phyloP scores from a whole-genome alignment of 2,329 filamentous ascomycete genomes.

The Colletotrichum sp. region DNA sequence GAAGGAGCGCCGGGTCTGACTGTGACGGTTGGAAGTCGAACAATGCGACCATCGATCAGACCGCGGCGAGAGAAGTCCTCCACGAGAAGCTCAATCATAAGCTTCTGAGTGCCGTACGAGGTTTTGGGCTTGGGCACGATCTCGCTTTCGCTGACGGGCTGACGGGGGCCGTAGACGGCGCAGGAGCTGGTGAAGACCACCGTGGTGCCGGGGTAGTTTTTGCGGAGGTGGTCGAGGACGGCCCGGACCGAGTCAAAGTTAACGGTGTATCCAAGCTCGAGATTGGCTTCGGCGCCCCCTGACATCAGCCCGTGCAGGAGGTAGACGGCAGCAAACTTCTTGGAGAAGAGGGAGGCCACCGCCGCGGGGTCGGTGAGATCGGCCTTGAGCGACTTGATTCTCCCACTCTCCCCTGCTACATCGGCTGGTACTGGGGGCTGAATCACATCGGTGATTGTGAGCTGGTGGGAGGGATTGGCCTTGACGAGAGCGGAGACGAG shows the following conservation, averaged over 20 bases:
- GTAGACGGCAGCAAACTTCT: conserved; percentile 52
- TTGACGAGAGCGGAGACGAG: conserved; percentile 61
- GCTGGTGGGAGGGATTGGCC: conserved; percentile 36
- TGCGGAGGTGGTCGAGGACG: conserved; percentile 58
- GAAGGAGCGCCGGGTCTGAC: conserved; percentile 66
- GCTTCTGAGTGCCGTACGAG: conserved; percentile 66
- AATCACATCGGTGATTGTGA: conserved; percentile 63
- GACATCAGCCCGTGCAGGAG: conserved; percentile 71
- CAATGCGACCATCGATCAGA: conserved; percentile 61
- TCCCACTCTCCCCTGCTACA: conserved; percentile 25
- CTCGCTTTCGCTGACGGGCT: conserved; percentile 42
- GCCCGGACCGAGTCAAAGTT: conserved; percentile 63
- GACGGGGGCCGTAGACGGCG: conserved; percentile 60
- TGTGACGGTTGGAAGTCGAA: conserved; percentile 65
- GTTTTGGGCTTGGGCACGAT: conserved; percentile 58
- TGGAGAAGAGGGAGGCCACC: conserved; percentile 33
- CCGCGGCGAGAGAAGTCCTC: conserved; percentile 58
- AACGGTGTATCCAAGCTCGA: conserved; percentile 58
- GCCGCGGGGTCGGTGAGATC: conserved; percentile 37
- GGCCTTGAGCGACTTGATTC: conserved; percentile 29
- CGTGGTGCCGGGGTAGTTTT: conserved; percentile 49
- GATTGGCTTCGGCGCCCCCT: conserved; percentile 63
- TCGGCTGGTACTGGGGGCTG: conserved; percentile 55
- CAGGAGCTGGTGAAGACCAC: conserved; percentile 65
- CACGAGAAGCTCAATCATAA: conserved; percentile 63